A percentile compares a stretch with the other conserved stretches of the same genome.
Conservation (phyloP, 192 early-diverging fungal species). For the Oehlia diaphana region DNA sequence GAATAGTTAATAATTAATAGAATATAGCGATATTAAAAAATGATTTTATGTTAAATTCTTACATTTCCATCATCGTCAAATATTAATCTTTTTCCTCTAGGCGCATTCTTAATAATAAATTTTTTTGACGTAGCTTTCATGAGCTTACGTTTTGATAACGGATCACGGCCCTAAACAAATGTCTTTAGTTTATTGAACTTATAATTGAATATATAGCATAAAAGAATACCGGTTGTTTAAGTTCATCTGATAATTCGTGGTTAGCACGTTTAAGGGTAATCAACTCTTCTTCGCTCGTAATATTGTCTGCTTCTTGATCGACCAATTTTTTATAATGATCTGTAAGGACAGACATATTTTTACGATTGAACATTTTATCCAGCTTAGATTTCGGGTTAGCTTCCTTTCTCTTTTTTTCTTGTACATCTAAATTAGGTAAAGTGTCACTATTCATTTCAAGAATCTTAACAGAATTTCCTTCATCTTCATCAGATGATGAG, state of each 20-base stretch:
- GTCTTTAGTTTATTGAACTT: conserved; percentile 29
- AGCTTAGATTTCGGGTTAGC: conserved; percentile 70
- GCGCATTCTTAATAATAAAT: conserved; percentile 60
- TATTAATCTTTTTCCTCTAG: conserved; percentile 70
- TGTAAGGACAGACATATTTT: conserved; percentile 88
- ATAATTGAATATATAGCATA: conserved; percentile 43
- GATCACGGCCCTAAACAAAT: conserved; percentile 32
- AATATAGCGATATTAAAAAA: conserved; percentile 20
- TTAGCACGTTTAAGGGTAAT: conserved; percentile 81
- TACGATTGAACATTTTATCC: conserved; percentile 90
- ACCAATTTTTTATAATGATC: conserved; percentile 89
- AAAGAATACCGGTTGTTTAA: conserved; percentile 47
- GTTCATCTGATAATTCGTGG: conserved; percentile 68
- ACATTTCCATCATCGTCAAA: conserved; percentile 96
- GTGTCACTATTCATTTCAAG: not conserved
- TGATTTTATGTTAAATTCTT: not conserved
- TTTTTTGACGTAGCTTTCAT: conserved; percentile 21
- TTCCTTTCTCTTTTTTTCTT: conserved; percentile 42
- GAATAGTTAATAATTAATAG: conserved; percentile 15
- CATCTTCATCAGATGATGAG: conserved; percentile 42
- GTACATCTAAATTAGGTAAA: conserved; percentile 36
- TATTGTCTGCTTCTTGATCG: conserved; percentile 56
- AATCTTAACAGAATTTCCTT: conserved; percentile 35
- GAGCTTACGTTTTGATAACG: conserved; percentile 21
- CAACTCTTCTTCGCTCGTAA: conserved; percentile 64